Conservation (phyloP, 2,329 filamentous ascomycete genomes). For the Colletotrichum coccodes region DNA sequence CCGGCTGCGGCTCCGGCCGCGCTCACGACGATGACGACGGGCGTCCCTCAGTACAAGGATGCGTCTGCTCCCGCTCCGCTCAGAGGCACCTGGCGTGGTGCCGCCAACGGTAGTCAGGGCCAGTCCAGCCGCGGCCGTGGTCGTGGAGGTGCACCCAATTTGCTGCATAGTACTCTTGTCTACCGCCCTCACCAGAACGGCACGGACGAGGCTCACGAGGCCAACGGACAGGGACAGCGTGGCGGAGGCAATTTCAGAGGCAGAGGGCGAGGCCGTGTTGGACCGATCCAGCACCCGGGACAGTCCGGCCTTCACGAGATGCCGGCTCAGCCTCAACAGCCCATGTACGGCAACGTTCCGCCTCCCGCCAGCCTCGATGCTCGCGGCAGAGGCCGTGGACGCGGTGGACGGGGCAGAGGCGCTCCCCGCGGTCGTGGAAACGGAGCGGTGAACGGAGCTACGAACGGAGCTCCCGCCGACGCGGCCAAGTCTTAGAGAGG, state of each 20-base stretch:
- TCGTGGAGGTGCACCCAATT: constrained; percentile 45
- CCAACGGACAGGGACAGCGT: constrained; percentile 38
- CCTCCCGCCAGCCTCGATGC: constrained; percentile 68
- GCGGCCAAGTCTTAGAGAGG: background rate
- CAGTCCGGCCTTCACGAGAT: constrained; percentile 24
- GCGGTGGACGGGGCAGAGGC: constrained; percentile 42
- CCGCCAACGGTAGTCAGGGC: constrained; percentile 56
- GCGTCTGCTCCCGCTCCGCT: constrained; percentile 63
- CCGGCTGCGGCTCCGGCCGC: constrained; percentile 57
- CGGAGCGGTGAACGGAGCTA: background rate
- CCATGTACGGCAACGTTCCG: constrained; percentile 64
- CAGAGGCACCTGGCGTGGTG: constrained; percentile 67
- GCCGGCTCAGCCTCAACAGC: constrained; percentile 34
- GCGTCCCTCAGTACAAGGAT: constrained; percentile 71
- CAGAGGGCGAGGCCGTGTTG: constrained; percentile 30
- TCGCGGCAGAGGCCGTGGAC: constrained; percentile 49
- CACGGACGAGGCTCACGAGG: constrained; percentile 39
- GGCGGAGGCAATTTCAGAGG: constrained; percentile 36
- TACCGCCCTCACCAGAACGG: constrained; percentile 55
- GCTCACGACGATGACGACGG: constrained; percentile 63
- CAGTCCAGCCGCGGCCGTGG: constrained; percentile 44
- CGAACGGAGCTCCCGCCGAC: constrained; percentile 3
- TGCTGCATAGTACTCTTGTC: constrained; percentile 63
- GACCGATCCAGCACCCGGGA: constrained; percentile 25
- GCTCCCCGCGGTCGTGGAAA: constrained; percentile 45